Evolutionary conservation across 2,329 filamentous ascomycete genomes (phyloP).

Genomic region (Colletotrichum truncatum): DNA sequence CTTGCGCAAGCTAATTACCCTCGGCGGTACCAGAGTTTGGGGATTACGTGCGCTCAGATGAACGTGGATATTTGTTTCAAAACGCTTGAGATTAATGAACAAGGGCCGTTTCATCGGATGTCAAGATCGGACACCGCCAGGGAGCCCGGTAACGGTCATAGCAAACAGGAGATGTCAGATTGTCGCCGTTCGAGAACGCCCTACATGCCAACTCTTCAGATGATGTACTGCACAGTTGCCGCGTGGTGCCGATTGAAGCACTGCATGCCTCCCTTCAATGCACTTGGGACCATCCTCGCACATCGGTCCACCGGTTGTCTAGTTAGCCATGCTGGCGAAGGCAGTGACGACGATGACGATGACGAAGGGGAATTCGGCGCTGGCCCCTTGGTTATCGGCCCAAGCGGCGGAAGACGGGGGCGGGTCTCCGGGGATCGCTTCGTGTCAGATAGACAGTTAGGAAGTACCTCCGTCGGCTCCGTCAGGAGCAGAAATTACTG

Average conservation of each 20-base stretch:
- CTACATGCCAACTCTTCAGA: not conserved
- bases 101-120: conserved; percentile 13
- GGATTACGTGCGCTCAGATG: conserved; percentile 9
- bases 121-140: conserved; percentile 19
- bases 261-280: not conserved
- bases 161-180: not conserved
- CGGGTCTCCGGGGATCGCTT: conserved; percentile 19
- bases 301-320: not conserved
- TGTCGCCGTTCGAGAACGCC: not conserved
- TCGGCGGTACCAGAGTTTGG: not conserved
- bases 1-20: not conserved
- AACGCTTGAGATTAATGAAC: conserved; percentile 5
- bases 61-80: conserved; percentile 19
- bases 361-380: not conserved
- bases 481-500: not conserved
- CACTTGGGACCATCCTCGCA: not conserved
- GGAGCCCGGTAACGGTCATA: not conserved
- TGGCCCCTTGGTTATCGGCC: conserved; percentile 5
- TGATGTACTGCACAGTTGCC: not conserved
- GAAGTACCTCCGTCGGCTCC: not conserved
- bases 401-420: conserved; percentile 13
- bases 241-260: not conserved
- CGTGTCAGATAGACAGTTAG: conserved; percentile 14
- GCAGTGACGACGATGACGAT: conserved; percentile 2
- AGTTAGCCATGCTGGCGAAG: not conserved